A percentile compares a stretch with the other conserved stretches of the same genome.
Evolutionary conservation across 2,329 filamentous ascomycete genomes (phyloP).

Genomic region (Pseudogymnoascus sp.): DNA sequence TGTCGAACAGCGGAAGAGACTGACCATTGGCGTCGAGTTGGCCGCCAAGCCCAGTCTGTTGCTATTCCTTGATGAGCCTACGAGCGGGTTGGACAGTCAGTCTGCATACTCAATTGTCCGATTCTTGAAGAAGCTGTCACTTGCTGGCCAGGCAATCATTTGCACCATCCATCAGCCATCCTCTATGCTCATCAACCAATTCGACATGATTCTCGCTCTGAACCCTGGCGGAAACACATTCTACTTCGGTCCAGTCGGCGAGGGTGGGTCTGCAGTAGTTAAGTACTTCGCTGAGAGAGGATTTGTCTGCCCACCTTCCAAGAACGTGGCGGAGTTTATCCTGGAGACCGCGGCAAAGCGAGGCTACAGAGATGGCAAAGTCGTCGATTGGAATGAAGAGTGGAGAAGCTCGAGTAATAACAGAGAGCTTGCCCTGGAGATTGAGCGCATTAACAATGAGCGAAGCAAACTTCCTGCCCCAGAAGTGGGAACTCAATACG

Average conservation of each 20-base stretch:
- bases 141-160: slow-evolving; percentile 44
- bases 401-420: slow-evolving; percentile 60
- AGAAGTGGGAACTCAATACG: slow-evolving; percentile 45
- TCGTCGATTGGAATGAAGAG: slow-evolving; percentile 59
- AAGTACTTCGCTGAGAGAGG: slow-evolving; percentile 56
- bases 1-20: slow-evolving; percentile 52
- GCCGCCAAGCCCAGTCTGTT: slow-evolving; percentile 49
- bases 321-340: slow-evolving; percentile 42
- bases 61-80: slow-evolving; percentile 55
- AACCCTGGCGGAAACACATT: slow-evolving; percentile 58
- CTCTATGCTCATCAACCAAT: slow-evolving; percentile 44
- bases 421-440: slow-evolving; percentile 47
- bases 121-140: slow-evolving; percentile 53
- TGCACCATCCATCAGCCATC: slow-evolving; percentile 49
- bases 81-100: slow-evolving; percentile 54
- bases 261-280: slow-evolving; percentile 47
- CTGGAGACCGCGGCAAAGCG: slow-evolving; percentile 25
- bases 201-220: slow-evolving; percentile 56
- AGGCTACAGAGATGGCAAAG: slow-evolving; percentile 30
- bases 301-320: slow-evolving; percentile 41
- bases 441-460: slow-evolving; percentile 51
- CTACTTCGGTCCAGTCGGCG: slow-evolving; percentile 60
- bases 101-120: slow-evolving; percentile 55
- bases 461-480: slow-evolving; percentile 39
- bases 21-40: slow-evolving; percentile 53